These are phyloP conservation scores for Trametes coccinea DNA, from an alignment of 768 basidiomycete species.

Conservation along the genomic window DNA sequence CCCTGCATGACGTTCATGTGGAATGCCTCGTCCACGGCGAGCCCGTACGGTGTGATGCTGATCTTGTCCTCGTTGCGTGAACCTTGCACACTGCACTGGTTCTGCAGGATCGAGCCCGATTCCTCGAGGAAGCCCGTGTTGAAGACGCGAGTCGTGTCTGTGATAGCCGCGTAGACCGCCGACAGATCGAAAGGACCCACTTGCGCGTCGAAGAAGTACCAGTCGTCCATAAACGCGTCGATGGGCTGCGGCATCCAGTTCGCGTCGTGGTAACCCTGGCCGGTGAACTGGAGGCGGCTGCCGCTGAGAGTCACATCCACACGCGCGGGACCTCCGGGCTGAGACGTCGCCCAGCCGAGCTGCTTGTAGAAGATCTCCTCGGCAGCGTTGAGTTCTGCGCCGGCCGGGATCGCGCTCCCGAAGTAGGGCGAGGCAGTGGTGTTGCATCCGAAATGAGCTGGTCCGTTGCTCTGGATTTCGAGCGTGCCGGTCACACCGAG, in stretches of 20 bases:
- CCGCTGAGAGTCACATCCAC: constrained; percentile 26
- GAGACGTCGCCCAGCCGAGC: constrained; percentile 27
- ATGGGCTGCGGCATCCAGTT: constrained; percentile 28
- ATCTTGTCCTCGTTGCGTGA: constrained; percentile 20
- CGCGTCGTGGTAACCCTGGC: constrained; percentile 29
- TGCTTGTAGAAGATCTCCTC: constrained; percentile 27
- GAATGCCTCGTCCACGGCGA: constrained; percentile 9
- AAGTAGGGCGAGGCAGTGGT: constrained; percentile 26
- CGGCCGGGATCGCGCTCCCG: constrained; percentile 4
- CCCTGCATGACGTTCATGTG: constrained; percentile 24
- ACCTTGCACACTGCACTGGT: constrained; percentile 28
- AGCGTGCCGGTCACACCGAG: constrained; percentile 22
- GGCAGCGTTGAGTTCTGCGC: constrained; percentile 13
- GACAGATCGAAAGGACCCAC: constrained; percentile 28
- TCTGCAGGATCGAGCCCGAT: constrained; percentile 27
- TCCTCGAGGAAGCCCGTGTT: constrained; percentile 29
- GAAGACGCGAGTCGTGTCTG: constrained; percentile 20
- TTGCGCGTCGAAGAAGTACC: constrained; percentile 27
- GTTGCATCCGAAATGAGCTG: constrained; percentile 28
- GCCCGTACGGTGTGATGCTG: constrained; percentile 24
- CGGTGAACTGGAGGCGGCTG: constrained; percentile 24
- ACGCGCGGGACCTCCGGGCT: constrained; percentile 24
- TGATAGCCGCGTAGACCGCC: constrained; percentile 19
- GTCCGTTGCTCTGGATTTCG: constrained; percentile 18
- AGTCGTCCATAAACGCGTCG: constrained; percentile 23